These are phyloP conservation scores for Aspergillus phoenicis DNA, from an alignment of 2,329 filamentous ascomycete genomes.

Conservation along the genomic window DNA sequence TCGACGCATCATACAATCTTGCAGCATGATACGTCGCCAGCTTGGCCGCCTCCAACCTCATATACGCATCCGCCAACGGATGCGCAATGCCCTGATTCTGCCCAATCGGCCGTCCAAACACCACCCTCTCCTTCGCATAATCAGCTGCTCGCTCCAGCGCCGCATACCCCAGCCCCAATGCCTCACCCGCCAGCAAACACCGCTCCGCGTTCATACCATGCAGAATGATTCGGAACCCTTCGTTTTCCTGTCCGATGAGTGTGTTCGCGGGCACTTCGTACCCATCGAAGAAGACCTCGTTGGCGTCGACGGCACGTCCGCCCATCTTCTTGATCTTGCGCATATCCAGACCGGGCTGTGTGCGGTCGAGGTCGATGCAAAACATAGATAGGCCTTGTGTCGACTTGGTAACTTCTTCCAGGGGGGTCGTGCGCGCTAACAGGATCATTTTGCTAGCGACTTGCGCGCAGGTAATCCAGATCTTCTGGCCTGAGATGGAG, in stretches of 20 bases:
- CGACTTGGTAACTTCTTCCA: slow-evolving; percentile 67
- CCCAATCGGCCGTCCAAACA: slow-evolving; percentile 61
- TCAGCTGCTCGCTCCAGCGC: slow-evolving; percentile 63
- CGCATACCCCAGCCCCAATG: slow-evolving; percentile 76
- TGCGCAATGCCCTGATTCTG: slow-evolving; percentile 63
- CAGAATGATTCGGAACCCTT: slow-evolving; percentile 77
- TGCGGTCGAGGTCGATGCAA: slow-evolving; percentile 73
- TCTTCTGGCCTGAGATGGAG: slow-evolving; percentile 75
- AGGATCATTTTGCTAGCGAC: slow-evolving; percentile 83
- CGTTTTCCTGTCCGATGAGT: slow-evolving; percentile 70
- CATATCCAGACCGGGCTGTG: slow-evolving; percentile 64
- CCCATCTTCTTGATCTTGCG: slow-evolving; percentile 84
- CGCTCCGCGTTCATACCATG: slow-evolving; percentile 81
- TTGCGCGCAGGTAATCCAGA: slow-evolving; percentile 86
- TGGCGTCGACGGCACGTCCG: slow-evolving; percentile 77
- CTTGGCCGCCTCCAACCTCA: slow-evolving; percentile 64
- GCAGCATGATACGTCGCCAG: slow-evolving; percentile 64
- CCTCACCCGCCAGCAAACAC: slow-evolving; percentile 75
- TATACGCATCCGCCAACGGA: slow-evolving; percentile 61
- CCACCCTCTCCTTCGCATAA: slow-evolving; percentile 66
- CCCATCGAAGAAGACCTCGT: slow-evolving; percentile 84
- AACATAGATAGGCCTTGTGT: slow-evolving; percentile 79
- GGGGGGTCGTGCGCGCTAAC: slow-evolving; percentile 71
- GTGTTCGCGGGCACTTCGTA: slow-evolving; percentile 67
- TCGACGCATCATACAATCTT: slow-evolving; percentile 58